A percentile compares a stretch with the other conserved stretches of the same genome.
Conservation (phyloP, 176 grass and related monocot genomes). For the Aegilops sharonensis region DNA sequence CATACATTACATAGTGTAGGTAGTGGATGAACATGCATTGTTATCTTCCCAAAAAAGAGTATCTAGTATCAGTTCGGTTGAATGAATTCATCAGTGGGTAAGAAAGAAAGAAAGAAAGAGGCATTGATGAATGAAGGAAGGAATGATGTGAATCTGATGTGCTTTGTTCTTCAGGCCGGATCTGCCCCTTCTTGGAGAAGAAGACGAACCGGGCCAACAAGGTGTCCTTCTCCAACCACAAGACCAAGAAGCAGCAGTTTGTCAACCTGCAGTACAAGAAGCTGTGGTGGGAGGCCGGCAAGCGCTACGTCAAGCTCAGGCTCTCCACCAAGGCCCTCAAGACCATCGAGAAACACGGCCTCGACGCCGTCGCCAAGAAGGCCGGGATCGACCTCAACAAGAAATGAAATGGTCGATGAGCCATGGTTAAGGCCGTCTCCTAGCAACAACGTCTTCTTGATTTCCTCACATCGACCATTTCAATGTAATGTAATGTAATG, state of each 20-base stretch:
- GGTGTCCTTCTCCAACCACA: conserved; percentile 88
- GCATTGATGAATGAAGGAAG: not conserved
- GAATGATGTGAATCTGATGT: not conserved
- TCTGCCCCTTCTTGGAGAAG: conserved; percentile 79
- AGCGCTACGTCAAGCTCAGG: conserved; percentile 71
- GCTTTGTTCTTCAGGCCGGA: conserved; percentile 47
- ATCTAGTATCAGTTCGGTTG: not conserved
- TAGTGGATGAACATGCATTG: too few relatives aligned
- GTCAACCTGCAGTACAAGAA: conserved; percentile 95
- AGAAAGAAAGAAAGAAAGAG: too few relatives aligned
- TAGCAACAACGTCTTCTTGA: not conserved
- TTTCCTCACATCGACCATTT: not conserved
- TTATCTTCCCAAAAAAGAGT: too few relatives aligned
- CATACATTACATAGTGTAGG: too few relatives aligned
- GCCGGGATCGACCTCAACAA: conserved; percentile 81
- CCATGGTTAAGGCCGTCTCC: not conserved
- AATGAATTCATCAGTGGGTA: not conserved
- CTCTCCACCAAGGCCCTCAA: conserved; percentile 84
- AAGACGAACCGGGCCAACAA: conserved; percentile 81
- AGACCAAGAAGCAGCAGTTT: conserved; percentile 90
- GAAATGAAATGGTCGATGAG: conserved; percentile 54
- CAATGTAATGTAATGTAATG: not conserved
- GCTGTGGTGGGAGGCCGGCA: conserved; percentile 88
- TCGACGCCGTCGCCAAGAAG: conserved; percentile 84
- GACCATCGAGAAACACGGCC: conserved; percentile 90